A percentile compares a stretch with the other conserved stretches of the same genome.
These are phyloP conservation scores for Aspergillus carbonarius DNA, from an alignment of 2,329 filamentous ascomycete genomes.

Conservation along the genomic window DNA sequence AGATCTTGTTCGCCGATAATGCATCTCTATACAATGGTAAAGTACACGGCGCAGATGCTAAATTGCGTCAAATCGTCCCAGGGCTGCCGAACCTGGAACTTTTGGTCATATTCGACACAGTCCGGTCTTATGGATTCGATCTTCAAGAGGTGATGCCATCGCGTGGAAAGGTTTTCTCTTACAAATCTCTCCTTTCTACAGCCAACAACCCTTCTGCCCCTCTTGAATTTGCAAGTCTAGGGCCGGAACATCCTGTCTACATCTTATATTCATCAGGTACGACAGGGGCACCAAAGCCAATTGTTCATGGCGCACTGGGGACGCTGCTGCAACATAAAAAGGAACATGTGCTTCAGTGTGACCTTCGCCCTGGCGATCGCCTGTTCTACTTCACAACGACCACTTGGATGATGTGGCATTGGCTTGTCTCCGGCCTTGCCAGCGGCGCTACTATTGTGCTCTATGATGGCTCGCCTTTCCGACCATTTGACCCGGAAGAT, in stretches of 20 bases:
- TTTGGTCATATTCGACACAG: slow-evolving; percentile 73
- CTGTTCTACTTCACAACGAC: slow-evolving; percentile 94
- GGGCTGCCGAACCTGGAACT: slow-evolving; percentile 66
- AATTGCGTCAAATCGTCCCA: slow-evolving; percentile 73
- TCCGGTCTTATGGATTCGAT: slow-evolving; percentile 44
- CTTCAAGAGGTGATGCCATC: slow-evolving; percentile 33
- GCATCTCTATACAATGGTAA: slow-evolving; percentile 89
- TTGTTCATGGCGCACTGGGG: slow-evolving; percentile 86
- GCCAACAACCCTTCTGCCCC: slow-evolving; percentile 38
- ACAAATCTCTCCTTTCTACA: slow-evolving; percentile 47
- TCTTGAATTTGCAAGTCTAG: slow-evolving; percentile 71
- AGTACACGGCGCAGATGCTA: slow-evolving; percentile 74
- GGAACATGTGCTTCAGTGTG: slow-evolving; percentile 84
- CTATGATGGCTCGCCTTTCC: slow-evolving; percentile 91
- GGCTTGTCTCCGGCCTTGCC: slow-evolving; percentile 83
- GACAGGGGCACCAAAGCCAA: slow-evolving; percentile 83
- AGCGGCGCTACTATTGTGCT: slow-evolving; percentile 79
- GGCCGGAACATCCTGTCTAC: slow-evolving; percentile 85
- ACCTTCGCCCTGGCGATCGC: slow-evolving; percentile 68
- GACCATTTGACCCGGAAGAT: slow-evolving; percentile 57
- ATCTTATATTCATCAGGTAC: slow-evolving; percentile 93
- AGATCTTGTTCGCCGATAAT: slow-evolving; percentile 82
- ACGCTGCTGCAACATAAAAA: slow-evolving; percentile 97
- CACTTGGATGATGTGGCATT: slow-evolving; percentile 99
- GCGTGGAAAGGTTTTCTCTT: slow-evolving; percentile 42